These are phyloP conservation scores for Parietaria judaica DNA, from an alignment of 306 rosid genomes.

Conservation along the genomic window DNA sequence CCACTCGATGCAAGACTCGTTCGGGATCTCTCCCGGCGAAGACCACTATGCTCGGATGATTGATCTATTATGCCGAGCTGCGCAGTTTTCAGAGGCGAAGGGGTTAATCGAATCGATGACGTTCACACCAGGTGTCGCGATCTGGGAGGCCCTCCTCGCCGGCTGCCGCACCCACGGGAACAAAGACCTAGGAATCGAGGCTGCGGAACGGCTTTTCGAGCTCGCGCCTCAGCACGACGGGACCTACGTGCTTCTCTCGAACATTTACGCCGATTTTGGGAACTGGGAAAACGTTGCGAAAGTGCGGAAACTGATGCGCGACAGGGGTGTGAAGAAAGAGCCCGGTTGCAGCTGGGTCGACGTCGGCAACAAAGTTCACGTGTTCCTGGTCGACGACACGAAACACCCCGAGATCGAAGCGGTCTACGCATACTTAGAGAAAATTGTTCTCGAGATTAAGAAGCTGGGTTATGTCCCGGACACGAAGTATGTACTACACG, in stretches of 20 bases:
- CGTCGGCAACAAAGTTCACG: constrained; percentile 19
- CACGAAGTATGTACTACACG: constrained; percentile 19
- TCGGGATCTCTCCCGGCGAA: constrained; percentile 18
- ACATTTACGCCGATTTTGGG: constrained; percentile 17
- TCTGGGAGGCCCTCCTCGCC: constrained; percentile 24
- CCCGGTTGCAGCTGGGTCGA: constrained; percentile 28
- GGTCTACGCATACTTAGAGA: constrained; percentile 19
- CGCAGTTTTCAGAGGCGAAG: constrained; percentile 16
- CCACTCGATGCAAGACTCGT: constrained; percentile 10
- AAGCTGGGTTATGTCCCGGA: constrained; percentile 14
- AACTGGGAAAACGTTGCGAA: constrained; percentile 18
- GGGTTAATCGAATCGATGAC: constrained; percentile 19
- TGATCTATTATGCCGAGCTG: constrained; percentile 22
- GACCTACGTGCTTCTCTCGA: constrained; percentile 20
- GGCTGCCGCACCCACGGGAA: constrained; percentile 24
- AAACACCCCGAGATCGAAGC: constrained; percentile 17
- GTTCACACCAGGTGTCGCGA: constrained; percentile 11
- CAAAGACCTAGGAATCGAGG: constrained; percentile 22
- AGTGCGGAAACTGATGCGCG: constrained; percentile 20
- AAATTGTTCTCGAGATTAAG: constrained; percentile 19
- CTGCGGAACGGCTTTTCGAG: constrained; percentile 21
- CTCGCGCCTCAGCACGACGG: constrained; percentile 21
- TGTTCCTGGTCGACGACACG: constrained; percentile 22
- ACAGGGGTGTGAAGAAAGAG: constrained; percentile 22
- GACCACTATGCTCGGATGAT: constrained; percentile 25